Conservation (phyloP, 768 basidiomycete genomes). For the Agrocybe pediades region DNA sequence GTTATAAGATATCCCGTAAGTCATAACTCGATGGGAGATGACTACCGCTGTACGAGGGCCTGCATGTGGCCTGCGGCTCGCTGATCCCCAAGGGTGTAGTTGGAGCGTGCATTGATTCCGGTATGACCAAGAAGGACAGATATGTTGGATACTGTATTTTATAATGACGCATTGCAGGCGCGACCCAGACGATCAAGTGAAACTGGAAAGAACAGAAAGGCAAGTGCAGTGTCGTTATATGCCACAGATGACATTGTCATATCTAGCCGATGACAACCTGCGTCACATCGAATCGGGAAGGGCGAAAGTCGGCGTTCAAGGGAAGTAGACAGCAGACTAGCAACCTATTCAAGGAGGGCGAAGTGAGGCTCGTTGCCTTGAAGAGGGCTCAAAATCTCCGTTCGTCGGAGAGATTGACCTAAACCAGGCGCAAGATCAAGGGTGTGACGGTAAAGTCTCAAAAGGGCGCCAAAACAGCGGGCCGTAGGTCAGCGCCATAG, state of each 20-base stretch:
- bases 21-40: neutral
- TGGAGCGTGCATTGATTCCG: too few relatives aligned
- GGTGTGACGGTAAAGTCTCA: slow-evolving; percentile 11
- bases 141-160: neutral
- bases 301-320: slow-evolving; percentile 2
- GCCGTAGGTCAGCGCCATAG: slow-evolving; percentile 6
- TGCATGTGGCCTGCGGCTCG: neutral
- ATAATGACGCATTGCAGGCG: neutral
- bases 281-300: slow-evolving; percentile 9
- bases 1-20: neutral
- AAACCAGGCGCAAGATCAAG: neutral
- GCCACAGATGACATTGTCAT: slow-evolving; percentile 6
- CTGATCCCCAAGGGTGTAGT: neutral
- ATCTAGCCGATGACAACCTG: slow-evolving; percentile 10
- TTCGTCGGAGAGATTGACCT: neutral
- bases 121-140: slow-evolving; percentile 1
- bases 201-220: slow-evolving; percentile 12
- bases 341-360: slow-evolving; percentile 1
- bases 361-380: neutral
- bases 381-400: neutral
- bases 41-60: neutral
- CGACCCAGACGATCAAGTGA: slow-evolving; percentile 7
- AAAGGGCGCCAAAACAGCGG: slow-evolving; percentile 16
- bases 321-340: slow-evolving; percentile 5
- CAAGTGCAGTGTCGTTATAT: slow-evolving; percentile 14